A percentile compares a stretch with the other conserved stretches of the same genome.
These are phyloP conservation scores for Fusarium nisikadoi DNA, from an alignment of 2,329 filamentous ascomycete genomes.

Conservation along the genomic window DNA sequence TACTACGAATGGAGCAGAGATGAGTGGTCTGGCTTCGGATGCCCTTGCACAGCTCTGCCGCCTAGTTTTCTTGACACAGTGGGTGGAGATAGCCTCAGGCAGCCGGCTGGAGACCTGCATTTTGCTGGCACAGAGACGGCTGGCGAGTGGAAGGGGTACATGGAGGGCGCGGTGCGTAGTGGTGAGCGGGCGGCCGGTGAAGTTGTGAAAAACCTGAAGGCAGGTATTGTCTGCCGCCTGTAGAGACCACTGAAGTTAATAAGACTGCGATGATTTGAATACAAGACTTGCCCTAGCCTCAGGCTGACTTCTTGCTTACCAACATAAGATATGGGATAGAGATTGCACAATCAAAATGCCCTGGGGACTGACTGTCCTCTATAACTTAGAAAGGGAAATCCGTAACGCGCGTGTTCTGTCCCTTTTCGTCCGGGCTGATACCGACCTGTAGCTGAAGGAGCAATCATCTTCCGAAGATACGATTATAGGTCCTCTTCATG, in stretches of 20 bases:
- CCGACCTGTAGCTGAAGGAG: too few species aligned
- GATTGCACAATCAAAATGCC: too few species aligned
- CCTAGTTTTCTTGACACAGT: neutral
- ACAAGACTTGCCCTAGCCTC: too few species aligned
- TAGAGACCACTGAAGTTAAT: neutral
- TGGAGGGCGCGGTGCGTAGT: constrained; percentile 27
- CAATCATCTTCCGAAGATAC: too few species aligned
- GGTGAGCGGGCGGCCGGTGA: constrained; percentile 2
- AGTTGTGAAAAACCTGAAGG: neutral
- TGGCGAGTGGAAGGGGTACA: constrained; percentile 22
- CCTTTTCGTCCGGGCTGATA: too few species aligned
- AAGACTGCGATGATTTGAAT: too few species aligned
- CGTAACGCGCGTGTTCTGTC: too few species aligned
- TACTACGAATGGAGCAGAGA: neutral
- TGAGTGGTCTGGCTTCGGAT: neutral
- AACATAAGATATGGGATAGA: too few species aligned
- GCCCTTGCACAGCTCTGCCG: neutral
- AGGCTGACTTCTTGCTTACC: too few species aligned
- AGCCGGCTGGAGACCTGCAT: constrained; percentile 5
- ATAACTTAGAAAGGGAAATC: too few species aligned
- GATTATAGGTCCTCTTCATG: too few species aligned
- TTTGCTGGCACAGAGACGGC: constrained; percentile 28
- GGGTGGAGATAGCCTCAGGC: neutral
- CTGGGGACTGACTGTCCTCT: too few species aligned
- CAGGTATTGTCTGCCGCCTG: neutral